Conservation (phyloP, 2,329 filamentous ascomycete genomes). For the Sporothrix brasiliensis region DNA sequence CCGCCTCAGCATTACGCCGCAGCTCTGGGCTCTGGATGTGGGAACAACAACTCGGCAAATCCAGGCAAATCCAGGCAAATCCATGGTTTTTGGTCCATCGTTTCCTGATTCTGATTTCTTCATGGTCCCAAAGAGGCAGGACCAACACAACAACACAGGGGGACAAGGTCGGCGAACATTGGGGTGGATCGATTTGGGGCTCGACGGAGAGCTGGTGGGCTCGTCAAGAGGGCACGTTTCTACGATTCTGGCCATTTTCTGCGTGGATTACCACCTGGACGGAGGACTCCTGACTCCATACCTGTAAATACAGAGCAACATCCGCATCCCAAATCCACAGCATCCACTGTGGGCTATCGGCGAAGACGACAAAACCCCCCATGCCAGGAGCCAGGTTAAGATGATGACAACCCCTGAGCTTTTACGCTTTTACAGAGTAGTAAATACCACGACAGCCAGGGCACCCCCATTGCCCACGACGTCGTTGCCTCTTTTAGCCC, state of each 20-base stretch:
- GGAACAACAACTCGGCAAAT: too few species aligned
- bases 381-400: neutral
- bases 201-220: too few species aligned
- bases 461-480: neutral
- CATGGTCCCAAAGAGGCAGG: neutral
- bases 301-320: too few species aligned
- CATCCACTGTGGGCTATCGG: neutral
- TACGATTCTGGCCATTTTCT: neutral
- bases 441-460: neutral
- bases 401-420: neutral
- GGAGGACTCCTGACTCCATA: too few species aligned
- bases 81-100: neutral
- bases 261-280: too few species aligned
- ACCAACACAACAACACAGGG: neutral
- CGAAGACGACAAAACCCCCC: neutral
- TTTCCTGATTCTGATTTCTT: conserved; percentile 1
- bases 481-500: conserved; percentile 7
- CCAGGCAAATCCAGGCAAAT: too few species aligned
- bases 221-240: neutral
- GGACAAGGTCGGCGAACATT: neutral
- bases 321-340: neutral
- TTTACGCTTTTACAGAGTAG: too few species aligned
- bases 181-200: too few species aligned
- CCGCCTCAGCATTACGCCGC: neutral
- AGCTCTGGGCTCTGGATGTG: too few species aligned